Evolutionary conservation across 495 filamentous ascomycete species (phyloP), one percentile per base, ranked within the genome.

Genomic region (Rusavskia elegans): DNA sequence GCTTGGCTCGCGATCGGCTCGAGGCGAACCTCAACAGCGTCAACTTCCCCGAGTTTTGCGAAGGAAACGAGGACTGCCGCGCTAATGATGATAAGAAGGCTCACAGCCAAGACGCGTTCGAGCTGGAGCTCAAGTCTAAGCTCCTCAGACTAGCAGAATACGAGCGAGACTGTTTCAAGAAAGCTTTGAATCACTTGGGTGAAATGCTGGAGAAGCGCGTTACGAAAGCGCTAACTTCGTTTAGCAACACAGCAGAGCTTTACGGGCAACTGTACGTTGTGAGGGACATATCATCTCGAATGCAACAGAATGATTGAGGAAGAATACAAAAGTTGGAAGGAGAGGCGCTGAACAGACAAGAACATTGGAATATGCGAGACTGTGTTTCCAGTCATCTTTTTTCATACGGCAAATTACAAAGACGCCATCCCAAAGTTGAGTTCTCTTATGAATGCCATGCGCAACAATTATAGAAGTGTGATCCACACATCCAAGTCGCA

Each of bases 1-100:
- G 61, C 10, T 35, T 64, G 0, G 41, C 41, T 16, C 61, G 68
- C 4, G 68, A 73, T 52, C 48, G 20, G 2, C 57, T 29, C 6
- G 70, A 73, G 54, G 27, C 36, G 0, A 73, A 71, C 49, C 53
- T 73, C 0, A 71, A 71, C 46, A 66, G 63, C 25, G 40, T 69
- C 19, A 61, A 73, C 50, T 73, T 71, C 49, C 58, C 65, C 2
- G 62, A 66, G 40, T 69, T 68, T 48, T 10, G 49, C 2, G 42
- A n/a, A 11, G 11, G 4, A 10, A 19, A 6, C 0, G 19, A 25
- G 7, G 2, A 16, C 7, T 29, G 25, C 27, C 32, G 19, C 13
- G 50, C 21, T 4, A 35, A 39, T 0, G 35, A 17, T 21, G 14
- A 17, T 21, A 21, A 37, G 8, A 16, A 37, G 16, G 35, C 35